Conservation (phyloP, 148 eudicot genomes). For the Persicaria maculosa region DNA sequence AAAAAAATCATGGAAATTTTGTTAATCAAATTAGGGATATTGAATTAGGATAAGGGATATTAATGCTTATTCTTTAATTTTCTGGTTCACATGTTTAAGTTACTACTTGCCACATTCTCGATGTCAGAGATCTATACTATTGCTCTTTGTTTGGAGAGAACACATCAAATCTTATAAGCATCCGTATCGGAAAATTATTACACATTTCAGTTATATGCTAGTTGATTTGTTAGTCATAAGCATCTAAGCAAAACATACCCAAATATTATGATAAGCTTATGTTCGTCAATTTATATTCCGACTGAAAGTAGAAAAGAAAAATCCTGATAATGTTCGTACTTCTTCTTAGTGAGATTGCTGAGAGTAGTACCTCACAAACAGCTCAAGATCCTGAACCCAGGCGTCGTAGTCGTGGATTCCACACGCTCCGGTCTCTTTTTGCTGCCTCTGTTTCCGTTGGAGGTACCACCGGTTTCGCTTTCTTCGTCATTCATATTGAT, state of each 20-base stretch:
- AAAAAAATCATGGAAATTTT: no score
- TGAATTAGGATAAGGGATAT: no score
- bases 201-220: no score
- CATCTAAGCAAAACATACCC: no score
- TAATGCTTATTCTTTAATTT: not conserved
- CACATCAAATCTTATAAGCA: no score
- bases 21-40: no score
- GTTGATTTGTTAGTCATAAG: no score
- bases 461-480: not conserved
- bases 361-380: not conserved
- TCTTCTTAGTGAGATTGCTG: constrained; percentile 6
- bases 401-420: not conserved
- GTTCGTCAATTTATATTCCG: no score
- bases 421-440: constrained; percentile 5
- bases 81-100: not conserved
- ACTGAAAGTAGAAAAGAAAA: not conserved
- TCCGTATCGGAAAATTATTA: no score
- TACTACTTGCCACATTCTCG: not conserved
- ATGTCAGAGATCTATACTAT: not conserved
- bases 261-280: not conserved
- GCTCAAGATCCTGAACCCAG: constrained; percentile 1
- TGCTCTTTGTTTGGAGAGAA: not conserved
- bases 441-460: constrained; percentile 5
- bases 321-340: not conserved
- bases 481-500: not conserved